Conservation (phyloP, 2,329 filamentous ascomycete genomes). For the Neonectria sp. region DNA sequence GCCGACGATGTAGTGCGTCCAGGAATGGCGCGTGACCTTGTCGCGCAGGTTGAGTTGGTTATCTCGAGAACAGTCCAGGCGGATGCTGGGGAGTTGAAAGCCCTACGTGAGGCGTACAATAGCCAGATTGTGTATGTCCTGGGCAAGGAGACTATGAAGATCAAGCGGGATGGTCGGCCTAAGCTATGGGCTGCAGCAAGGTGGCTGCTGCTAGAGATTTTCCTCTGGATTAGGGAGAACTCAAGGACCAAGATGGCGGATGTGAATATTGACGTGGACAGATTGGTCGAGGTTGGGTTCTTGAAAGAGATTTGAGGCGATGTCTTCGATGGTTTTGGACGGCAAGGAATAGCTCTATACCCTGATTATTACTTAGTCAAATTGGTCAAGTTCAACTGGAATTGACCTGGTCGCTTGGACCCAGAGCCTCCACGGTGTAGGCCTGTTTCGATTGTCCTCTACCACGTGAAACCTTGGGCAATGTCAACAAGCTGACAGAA, state of each 20-base stretch:
- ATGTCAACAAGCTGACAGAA: too few relatives aligned
- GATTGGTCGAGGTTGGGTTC: slow-evolving; percentile 76
- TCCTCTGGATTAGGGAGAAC: slow-evolving; percentile 76
- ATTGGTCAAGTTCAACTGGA: not conserved
- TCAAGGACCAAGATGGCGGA: slow-evolving; percentile 75
- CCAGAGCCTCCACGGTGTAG: too few relatives aligned
- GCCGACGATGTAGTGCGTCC: slow-evolving; percentile 70
- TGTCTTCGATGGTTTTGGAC: not conserved
- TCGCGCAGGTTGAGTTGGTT: slow-evolving; percentile 54
- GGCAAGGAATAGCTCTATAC: not conserved
- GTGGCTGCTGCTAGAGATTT: slow-evolving; percentile 63
- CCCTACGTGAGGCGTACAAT: slow-evolving; percentile 52
- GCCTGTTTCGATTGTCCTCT: too few relatives aligned
- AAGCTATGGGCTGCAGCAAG: slow-evolving; percentile 53
- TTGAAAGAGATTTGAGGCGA: slow-evolving; percentile 71
- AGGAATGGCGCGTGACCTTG: slow-evolving; percentile 67
- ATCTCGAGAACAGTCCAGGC: slow-evolving; percentile 66
- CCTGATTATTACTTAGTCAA: too few relatives aligned
- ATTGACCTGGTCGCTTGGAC: too few relatives aligned
- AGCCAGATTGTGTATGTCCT: slow-evolving; percentile 67
- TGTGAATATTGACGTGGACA: slow-evolving; percentile 62
- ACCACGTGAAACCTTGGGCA: too few relatives aligned
- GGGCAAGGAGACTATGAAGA: slow-evolving; percentile 71
- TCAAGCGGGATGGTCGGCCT: slow-evolving; percentile 57
- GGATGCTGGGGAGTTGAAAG: slow-evolving; percentile 28